Percentiles rank a stretch among this genome's conserved stretches.
Conservation (phyloP, 495 filamentous ascomycete species). For the Clohesyomyces aquaticus region DNA sequence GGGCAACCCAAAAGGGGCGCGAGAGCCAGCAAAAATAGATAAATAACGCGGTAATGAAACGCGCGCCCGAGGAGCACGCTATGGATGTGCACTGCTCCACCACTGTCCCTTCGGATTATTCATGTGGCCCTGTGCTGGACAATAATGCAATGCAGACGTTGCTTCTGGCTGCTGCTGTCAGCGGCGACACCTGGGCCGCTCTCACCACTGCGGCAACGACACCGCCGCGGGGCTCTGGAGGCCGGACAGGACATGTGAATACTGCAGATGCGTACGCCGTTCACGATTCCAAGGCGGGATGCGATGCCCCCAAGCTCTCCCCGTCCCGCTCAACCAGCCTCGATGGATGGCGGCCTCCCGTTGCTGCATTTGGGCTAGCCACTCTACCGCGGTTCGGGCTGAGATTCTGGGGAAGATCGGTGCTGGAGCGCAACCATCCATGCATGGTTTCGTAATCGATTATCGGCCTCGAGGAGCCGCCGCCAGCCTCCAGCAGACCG, state of each 20-base stretch:
- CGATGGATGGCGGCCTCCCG: too few species aligned
- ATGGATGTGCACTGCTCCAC: too few species aligned
- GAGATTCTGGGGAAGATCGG: conserved; percentile 32
- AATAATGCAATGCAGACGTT: not conserved
- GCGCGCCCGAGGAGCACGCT: not conserved
- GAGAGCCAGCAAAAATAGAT: conserved; percentile 15
- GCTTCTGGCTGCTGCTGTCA: conserved; percentile 1
- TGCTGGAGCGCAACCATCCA: conserved; percentile 19
- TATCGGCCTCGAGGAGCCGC: not conserved
- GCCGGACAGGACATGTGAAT: too few species aligned
- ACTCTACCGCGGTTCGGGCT: not conserved
- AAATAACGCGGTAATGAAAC: not conserved
- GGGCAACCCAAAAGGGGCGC: not conserved
- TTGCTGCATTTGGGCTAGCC: too few species aligned
- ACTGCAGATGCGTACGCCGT: too few species aligned
- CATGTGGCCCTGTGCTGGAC: not conserved
- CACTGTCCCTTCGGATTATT: conserved; percentile 14
- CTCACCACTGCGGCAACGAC: not conserved
- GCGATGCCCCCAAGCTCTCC: too few species aligned
- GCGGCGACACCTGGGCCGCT: not conserved
- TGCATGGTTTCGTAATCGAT: conserved; percentile 3
- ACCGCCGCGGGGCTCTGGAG: too few species aligned
- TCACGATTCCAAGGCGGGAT: too few species aligned
- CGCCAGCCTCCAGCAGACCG: too few species aligned
- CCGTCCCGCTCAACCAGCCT: too few species aligned